phyloP scores from a whole-genome alignment of 306 rosid genomes.

The Styphnolobium japonicum region DNA sequence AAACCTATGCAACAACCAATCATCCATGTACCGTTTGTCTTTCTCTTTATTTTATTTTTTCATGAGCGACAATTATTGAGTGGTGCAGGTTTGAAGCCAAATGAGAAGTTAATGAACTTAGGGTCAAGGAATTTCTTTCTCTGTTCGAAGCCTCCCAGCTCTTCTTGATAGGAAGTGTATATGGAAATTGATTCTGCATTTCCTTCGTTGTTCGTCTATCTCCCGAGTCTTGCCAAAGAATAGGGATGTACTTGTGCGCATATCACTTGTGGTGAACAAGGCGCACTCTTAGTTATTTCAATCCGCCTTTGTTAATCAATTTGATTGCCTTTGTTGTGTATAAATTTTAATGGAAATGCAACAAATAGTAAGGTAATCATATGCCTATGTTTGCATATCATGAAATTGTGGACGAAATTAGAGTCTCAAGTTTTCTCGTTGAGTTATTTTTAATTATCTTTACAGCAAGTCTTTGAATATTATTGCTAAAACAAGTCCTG shows the following conservation, averaged over 20 bases:
- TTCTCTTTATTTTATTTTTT: neutral
- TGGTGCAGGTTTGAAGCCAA: slow-evolving; percentile 54
- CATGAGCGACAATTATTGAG: neutral
- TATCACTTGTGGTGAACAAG: neutral
- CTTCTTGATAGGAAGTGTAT: slow-evolving; percentile 15
- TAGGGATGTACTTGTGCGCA: no score
- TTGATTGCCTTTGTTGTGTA: neutral
- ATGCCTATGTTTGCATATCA: no score
- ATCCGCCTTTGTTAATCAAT: neutral
- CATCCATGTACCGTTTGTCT: neutral
- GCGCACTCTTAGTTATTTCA: no score
- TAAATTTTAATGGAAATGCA: neutral
- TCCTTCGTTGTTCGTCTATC: slow-evolving; percentile 35
- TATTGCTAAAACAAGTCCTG: neutral
- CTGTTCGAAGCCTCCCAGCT: slow-evolving; percentile 34
- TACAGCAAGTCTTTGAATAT: neutral
- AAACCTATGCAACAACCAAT: neutral
- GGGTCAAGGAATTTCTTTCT: slow-evolving; percentile 70
- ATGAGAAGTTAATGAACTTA: slow-evolving; percentile 50
- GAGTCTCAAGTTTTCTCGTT: neutral
- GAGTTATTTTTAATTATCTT: neutral
- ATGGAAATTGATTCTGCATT: slow-evolving; percentile 13
- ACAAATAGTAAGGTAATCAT: neutral
- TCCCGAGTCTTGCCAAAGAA: slow-evolving; percentile 32
- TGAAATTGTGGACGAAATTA: no score